phyloP scores from a whole-genome alignment of 805 yeast species.

The Lipomyces mesembrius region DNA sequence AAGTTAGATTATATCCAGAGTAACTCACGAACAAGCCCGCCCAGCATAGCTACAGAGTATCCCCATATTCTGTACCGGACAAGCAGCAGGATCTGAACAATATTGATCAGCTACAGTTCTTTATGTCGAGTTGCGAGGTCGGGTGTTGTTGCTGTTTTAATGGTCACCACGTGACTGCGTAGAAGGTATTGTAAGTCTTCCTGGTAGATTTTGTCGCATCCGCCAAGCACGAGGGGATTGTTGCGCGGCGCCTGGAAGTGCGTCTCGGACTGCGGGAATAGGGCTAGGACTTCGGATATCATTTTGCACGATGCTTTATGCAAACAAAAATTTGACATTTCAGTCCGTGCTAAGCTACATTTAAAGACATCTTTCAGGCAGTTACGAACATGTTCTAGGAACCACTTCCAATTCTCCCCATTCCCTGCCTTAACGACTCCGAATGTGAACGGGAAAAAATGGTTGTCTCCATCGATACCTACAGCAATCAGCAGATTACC shows the following conservation, averaged over 20 bases:
- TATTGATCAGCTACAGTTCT: neutral
- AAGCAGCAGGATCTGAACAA: neutral
- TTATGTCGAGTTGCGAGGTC: no score
- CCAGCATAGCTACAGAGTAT: neutral
- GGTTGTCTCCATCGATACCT: slow-evolving; percentile 25
- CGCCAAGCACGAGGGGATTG: no score
- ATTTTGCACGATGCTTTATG: no score
- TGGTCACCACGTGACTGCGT: no score
- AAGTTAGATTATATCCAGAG: neutral
- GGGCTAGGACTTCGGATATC: no score
- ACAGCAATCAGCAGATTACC: slow-evolving; percentile 20
- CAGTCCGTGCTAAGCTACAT: no score
- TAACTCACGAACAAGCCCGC: slow-evolving; percentile 3
- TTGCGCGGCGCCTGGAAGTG: no score
- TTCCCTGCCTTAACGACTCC: slow-evolving; percentile 14
- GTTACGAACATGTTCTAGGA: slow-evolving; percentile 10
- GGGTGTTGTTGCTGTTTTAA: no score
- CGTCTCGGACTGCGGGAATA: no score
- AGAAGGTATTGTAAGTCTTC: no score
- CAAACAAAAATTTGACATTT: no score
- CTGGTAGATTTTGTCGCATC: no score
- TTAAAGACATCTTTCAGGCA: slow-evolving; percentile 12
- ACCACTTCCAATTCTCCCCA: slow-evolving; percentile 26
- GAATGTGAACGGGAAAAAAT: slow-evolving; percentile 18
- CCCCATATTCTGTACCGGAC: slow-evolving; percentile 1